phyloP scores from a whole-genome alignment of 2,329 filamentous ascomycete species.

The Fusarium napiforme region DNA sequence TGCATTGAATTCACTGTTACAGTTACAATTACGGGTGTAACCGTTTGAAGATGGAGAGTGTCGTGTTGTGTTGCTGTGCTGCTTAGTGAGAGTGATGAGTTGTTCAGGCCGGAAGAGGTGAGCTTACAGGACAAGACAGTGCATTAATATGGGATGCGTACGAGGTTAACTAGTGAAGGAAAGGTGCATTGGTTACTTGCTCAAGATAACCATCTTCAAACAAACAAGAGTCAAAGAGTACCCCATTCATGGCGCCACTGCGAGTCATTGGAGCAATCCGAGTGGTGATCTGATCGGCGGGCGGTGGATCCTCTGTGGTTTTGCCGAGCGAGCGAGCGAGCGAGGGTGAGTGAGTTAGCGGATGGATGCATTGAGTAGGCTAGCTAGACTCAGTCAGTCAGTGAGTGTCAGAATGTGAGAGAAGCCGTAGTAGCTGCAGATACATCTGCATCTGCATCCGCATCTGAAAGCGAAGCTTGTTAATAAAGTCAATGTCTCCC shows the following conservation, averaged over 20 bases:
- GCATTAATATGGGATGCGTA: neutral
- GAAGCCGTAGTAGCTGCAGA: neutral
- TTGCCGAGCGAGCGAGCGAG: slow-evolving; percentile 13
- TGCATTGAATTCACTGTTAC: slow-evolving; percentile 1
- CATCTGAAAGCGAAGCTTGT: neutral
- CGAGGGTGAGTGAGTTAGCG: neutral
- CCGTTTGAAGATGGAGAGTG: neutral
- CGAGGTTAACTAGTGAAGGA: neutral
- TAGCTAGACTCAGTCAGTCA: neutral
- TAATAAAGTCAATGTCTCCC: slow-evolving; percentile 37
- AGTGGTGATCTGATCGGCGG: slow-evolving; percentile 44
- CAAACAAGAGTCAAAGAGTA: slow-evolving; percentile 8
- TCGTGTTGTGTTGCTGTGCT: neutral
- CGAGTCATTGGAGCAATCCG: slow-evolving; percentile 40
- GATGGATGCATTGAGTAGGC: neutral
- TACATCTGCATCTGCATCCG: neutral
- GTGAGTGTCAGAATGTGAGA: neutral
- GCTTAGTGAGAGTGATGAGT: slow-evolving; percentile 19
- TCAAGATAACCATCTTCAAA: neutral
- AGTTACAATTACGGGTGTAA: slow-evolving; percentile 17
- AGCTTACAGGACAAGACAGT: slow-evolving; percentile 15
- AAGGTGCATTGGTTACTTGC: neutral
- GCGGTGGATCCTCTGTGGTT: slow-evolving; percentile 35
- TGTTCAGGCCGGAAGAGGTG: slow-evolving; percentile 13
- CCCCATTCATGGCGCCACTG: slow-evolving; percentile 34